A percentile compares a stretch with the other conserved stretches of the same genome.
phyloP scores from a whole-genome alignment of 2,329 filamentous ascomycete species.

The Fusarium haematococcum region DNA sequence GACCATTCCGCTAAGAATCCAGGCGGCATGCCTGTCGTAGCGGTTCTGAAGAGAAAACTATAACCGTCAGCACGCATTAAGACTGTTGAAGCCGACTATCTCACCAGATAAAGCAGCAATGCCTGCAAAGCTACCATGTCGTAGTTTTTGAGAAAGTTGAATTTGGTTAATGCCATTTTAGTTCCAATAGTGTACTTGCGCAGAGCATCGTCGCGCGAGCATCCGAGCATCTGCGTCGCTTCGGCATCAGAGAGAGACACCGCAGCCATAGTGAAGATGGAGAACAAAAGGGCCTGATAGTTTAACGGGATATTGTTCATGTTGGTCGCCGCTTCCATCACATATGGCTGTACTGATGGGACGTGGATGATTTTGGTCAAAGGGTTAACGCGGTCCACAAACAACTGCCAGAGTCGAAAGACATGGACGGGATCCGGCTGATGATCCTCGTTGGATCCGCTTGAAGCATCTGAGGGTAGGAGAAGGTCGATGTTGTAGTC shows the following conservation, averaged over 20 bases:
- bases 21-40: constrained; percentile 69
- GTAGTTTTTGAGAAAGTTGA: constrained; percentile 69
- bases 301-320: constrained; percentile 66
- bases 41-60: constrained; percentile 68
- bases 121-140: constrained; percentile 71
- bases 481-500: constrained; percentile 66
- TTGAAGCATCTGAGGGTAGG: constrained; percentile 55
- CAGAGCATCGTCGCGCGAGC: constrained; percentile 61
- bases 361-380: constrained; percentile 79
- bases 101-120: constrained; percentile 68
- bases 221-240: constrained; percentile 64
- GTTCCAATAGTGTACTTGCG: constrained; percentile 64
- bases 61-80: constrained; percentile 9
- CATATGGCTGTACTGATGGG: constrained; percentile 73
- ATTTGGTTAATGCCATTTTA: constrained; percentile 61
- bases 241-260: constrained; percentile 67
- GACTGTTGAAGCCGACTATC: not conserved
- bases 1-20: constrained; percentile 70
- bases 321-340: constrained; percentile 72
- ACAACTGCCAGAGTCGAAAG: constrained; percentile 80
- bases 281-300: constrained; percentile 71
- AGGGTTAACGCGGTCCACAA: constrained; percentile 80
- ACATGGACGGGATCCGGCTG: constrained; percentile 75
- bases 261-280: constrained; percentile 73
- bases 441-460: constrained; percentile 59